Conservation (phyloP, 108 stramenopile species). For the Skeletonema marinoi region DNA sequence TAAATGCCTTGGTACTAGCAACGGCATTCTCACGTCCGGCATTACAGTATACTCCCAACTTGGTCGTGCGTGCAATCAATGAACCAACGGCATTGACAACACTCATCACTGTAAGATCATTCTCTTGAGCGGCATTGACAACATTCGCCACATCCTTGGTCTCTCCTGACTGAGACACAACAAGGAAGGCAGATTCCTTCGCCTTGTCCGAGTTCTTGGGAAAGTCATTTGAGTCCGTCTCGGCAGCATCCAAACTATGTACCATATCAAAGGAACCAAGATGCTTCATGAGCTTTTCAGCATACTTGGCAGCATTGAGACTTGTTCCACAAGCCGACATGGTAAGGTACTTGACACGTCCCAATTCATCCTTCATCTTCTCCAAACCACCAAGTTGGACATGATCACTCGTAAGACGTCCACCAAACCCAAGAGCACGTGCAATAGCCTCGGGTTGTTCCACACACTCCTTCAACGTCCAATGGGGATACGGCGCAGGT, state of each 20-base stretch:
- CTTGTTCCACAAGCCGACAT: constrained; percentile 97
- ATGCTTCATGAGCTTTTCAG: constrained; percentile 97
- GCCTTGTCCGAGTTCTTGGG: constrained; percentile 53
- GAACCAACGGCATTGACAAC: constrained; percentile 98
- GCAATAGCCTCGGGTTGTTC: constrained; percentile 98
- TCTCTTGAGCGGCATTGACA: constrained; percentile 80
- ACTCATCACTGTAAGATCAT: constrained; percentile 85
- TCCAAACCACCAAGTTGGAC: constrained; percentile 91
- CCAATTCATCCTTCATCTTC: constrained; percentile 65
- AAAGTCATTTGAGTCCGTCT: constrained; percentile 88
- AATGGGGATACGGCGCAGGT: constrained; percentile 95
- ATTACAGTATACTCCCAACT: constrained; percentile 97
- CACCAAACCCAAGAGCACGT: constrained; percentile 91
- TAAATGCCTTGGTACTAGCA: constrained; percentile 99
- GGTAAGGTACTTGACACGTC: constrained; percentile 82
- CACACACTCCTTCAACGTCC: constrained; percentile 89
- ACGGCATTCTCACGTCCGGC: constrained; percentile 99
- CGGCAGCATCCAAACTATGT: constrained; percentile 89
- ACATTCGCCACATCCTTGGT: constrained; percentile 97
- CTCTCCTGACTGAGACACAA: constrained; percentile 97
- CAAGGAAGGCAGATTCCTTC: constrained; percentile 82
- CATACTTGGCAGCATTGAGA: constrained; percentile 93
- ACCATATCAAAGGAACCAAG: constrained; percentile 94
- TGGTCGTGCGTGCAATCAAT: constrained; percentile 95
- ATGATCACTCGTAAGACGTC: constrained; percentile 69